A percentile compares a stretch with the other conserved stretches of the same genome.
These are phyloP conservation scores for Lachancea sp. DNA, from an alignment of 805 yeast species.

Conservation along the genomic window DNA sequence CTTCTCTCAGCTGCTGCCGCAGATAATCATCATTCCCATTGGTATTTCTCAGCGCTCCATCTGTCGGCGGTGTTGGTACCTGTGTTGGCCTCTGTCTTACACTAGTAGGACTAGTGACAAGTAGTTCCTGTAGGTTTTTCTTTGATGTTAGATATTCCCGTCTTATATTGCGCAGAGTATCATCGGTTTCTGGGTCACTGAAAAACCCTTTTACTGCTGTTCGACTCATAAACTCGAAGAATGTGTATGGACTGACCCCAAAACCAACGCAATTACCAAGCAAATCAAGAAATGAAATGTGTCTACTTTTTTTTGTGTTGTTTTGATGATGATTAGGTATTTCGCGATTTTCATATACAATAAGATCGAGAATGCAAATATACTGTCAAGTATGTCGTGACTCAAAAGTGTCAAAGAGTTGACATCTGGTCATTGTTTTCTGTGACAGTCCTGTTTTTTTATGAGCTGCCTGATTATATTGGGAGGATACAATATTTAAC, in stretches of 20 bases:
- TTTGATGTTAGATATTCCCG: constrained; percentile 27
- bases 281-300: neutral
- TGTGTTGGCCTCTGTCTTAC: constrained; percentile 1
- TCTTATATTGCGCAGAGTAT: constrained; percentile 27
- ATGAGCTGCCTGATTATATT: too few species aligned
- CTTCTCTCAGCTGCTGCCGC: constrained; percentile 12
- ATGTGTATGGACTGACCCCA: neutral
- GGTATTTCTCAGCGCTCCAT: neutral
- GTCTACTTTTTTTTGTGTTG: neutral
- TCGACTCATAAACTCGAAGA: constrained; percentile 2
- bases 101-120: constrained; percentile 14
- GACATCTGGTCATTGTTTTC: too few species aligned
- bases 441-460: too few species aligned
- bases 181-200: constrained; percentile 26
- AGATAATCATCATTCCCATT: constrained; percentile 10
- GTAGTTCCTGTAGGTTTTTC: constrained; percentile 22
- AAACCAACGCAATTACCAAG: too few species aligned
- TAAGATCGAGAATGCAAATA: neutral
- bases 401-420: too few species aligned
- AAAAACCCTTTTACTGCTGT: constrained; percentile 13
- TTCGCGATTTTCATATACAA: neutral
- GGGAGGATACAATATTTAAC: too few species aligned
- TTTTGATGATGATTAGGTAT: neutral
- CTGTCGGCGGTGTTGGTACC: constrained; percentile 5
- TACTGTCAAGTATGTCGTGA: too few species aligned